These are phyloP conservation scores for Prunus mongolica DNA, from an alignment of 306 rosid species.

Conservation along the genomic window DNA sequence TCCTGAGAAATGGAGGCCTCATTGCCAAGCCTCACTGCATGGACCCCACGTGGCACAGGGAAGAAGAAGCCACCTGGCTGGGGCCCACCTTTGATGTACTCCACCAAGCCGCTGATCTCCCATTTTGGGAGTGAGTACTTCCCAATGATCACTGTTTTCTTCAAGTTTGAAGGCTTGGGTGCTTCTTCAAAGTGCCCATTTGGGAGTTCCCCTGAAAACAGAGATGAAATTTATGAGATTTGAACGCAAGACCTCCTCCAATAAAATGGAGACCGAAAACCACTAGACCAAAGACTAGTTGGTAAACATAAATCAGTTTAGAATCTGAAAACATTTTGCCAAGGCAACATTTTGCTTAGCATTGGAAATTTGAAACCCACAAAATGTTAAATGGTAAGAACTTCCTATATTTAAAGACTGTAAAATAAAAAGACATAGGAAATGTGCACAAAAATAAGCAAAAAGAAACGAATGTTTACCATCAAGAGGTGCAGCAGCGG, in stretches of 20 bases:
- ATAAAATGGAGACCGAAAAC: no score
- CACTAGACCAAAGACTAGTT: not conserved
- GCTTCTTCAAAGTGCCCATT: conserved; percentile 51
- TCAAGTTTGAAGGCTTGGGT: conserved; percentile 34
- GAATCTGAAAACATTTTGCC: not conserved
- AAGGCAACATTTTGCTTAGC: not conserved
- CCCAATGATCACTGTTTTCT: conserved; percentile 46
- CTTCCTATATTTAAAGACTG: not conserved
- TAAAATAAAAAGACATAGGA: not conserved
- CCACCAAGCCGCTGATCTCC: conserved; percentile 51
- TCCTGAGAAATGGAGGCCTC: conserved; percentile 51
- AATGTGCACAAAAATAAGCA: not conserved
- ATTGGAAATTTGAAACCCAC: not conserved
- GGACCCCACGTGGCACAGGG: conserved; percentile 42
- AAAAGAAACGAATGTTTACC: conserved; percentile 15
- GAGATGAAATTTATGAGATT: not conserved
- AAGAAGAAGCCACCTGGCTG: conserved; percentile 53
- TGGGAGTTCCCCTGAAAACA: conserved; percentile 31
- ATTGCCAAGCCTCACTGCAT: conserved; percentile 50
- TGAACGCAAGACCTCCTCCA: no score
- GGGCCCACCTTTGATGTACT: conserved; percentile 52
- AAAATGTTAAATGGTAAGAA: not conserved
- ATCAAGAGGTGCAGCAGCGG: conserved; percentile 19
- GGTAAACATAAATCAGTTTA: not conserved
- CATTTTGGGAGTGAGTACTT: conserved; percentile 52